phyloP scores from a whole-genome alignment of 805 yeast species.

The Priceomyces fermenticarens region DNA sequence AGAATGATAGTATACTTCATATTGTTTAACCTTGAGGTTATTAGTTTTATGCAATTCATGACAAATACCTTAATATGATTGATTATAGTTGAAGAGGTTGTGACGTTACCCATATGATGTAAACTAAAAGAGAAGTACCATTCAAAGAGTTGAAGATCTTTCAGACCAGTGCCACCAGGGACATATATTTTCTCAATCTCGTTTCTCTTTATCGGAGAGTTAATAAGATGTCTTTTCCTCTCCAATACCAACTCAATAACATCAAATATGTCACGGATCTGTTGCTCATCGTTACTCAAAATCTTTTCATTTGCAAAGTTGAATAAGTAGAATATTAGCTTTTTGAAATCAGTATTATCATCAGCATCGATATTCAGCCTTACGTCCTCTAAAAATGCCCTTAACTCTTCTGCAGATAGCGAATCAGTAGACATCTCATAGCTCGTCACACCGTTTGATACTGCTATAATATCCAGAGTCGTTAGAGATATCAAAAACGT shows the following conservation, averaged over 20 bases:
- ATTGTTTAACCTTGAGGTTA: conserved; percentile 26
- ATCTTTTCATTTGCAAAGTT: conserved; percentile 25
- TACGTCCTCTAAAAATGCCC: conserved; percentile 33
- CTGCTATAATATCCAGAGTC: too few relatives aligned
- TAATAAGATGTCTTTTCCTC: conserved; percentile 24
- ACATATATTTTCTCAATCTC: conserved; percentile 6
- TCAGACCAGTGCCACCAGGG: neutral
- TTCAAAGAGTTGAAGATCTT: conserved; percentile 18
- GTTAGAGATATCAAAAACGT: too few relatives aligned
- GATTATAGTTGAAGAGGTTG: conserved; percentile 10
- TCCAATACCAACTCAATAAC: conserved; percentile 34
- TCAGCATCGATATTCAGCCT: conserved; percentile 26
- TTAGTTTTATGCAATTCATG: conserved; percentile 28
- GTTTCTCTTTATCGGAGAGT: conserved; percentile 12
- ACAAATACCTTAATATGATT: conserved; percentile 30
- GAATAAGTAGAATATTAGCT: conserved; percentile 29
- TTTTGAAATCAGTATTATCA: conserved; percentile 33
- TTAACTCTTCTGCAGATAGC: conserved; percentile 25
- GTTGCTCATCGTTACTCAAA: conserved; percentile 7
- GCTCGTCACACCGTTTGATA: neutral
- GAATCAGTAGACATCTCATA: conserved; percentile 10
- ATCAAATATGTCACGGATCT: conserved; percentile 20
- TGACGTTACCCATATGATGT: conserved; percentile 19
- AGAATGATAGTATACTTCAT: conserved; percentile 20
- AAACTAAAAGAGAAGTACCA: conserved; percentile 29